These are phyloP conservation scores for Stachybotrys echinatus DNA, from an alignment of 2,329 filamentous ascomycete species.

Conservation along the genomic window DNA sequence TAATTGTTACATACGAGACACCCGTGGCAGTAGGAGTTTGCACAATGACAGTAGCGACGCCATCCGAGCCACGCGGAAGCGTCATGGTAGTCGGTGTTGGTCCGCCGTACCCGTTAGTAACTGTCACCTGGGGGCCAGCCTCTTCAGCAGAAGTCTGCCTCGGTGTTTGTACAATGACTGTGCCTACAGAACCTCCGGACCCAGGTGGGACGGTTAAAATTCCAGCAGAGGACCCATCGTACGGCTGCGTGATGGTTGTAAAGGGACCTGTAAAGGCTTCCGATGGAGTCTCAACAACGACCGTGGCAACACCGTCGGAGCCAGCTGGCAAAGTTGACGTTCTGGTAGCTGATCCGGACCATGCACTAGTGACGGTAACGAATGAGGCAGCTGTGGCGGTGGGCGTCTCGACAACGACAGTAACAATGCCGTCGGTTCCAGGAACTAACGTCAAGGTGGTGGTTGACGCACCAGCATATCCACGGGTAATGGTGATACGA, in stretches of 20 bases:
- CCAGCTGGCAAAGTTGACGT: neutral
- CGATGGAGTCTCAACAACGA: neutral
- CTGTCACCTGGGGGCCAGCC: neutral
- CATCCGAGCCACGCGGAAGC: neutral
- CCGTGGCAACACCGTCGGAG: neutral
- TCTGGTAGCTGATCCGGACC: neutral
- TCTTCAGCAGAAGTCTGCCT: neutral
- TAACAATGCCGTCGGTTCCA: neutral
- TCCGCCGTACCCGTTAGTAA: neutral
- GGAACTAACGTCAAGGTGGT: neutral
- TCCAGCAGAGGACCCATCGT: neutral
- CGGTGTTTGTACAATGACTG: neutral
- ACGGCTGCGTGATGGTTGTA: neutral
- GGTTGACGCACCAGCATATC: neutral
- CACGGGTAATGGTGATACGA: neutral
- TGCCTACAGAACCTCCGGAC: neutral
- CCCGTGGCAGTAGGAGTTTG: slow-evolving; percentile 2
- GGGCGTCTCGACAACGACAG: neutral
- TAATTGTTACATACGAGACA: slow-evolving; percentile 6
- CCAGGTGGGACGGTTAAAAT: neutral
- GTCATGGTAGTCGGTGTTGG: neutral
- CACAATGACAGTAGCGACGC: slow-evolving; percentile 5
- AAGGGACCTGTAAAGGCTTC: neutral
- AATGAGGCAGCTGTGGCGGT: neutral
- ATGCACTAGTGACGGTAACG: neutral